Evolutionary conservation across 768 basidiomycete genomes (phyloP), one percentile per base, ranked within the genome.

Genomic region (Pisolithus sp.): DNA sequence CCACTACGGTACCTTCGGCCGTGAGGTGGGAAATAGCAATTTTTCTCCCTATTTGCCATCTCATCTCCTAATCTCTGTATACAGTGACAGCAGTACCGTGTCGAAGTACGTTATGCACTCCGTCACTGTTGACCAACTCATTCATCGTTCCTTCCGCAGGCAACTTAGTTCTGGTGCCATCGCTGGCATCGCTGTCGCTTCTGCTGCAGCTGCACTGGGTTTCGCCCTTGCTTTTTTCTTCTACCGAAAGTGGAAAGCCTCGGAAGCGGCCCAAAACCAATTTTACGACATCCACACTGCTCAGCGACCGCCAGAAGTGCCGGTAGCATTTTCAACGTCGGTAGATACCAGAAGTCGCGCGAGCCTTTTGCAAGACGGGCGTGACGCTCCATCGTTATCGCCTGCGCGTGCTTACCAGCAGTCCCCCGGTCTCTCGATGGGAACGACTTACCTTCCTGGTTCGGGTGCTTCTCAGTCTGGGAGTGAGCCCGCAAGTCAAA

Each of bases 201-300:
- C 20, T 3, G 57, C 28, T 15, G 45, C 40, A 5, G 64, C 62
- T 21, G 7, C 60, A 18, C 20, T 57, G 9, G 39, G 54, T 24
- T 48, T 48, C 1, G 57, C 45, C 8, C 53, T 40, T 13, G 60
- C 64, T 4, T 7, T 62, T 39, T 51, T 66, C 48, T 68, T 64
- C 36, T 69, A 63, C 30, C 53, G 58, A 30, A 61, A 62, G 7
- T 69, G 65, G 65, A 69, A 54, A 54, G 56, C 57, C 17, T 56
- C 55, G 1, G n/a, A 60, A 26, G 49, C 54, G 21, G 38, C 50
- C 20, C 59, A 59, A n/a, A 43, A 48, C 3, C 53, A 55, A 38
- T 40, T 55, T 7, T 57, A 59, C 39, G 51, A 56, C 39, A 28
- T 42, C 34, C 46, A 53, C 39, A 46, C 54, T 5, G 43, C 53